These are phyloP conservation scores for Lentinula guzmanii DNA, from an alignment of 768 basidiomycete genomes.

Conservation along the genomic window DNA sequence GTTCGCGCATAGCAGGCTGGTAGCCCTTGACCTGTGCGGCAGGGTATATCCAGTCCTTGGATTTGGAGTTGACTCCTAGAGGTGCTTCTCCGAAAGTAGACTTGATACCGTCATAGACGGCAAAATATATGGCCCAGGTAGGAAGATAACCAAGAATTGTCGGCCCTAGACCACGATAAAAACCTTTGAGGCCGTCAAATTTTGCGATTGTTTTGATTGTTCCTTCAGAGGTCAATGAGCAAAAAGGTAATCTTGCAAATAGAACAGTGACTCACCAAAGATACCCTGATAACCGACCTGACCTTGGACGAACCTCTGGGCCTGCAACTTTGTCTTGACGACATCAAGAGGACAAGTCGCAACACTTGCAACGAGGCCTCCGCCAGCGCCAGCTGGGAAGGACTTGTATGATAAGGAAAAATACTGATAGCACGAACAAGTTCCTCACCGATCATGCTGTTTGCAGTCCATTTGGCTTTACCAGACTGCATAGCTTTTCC, in stretches of 20 bases:
- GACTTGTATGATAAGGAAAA: constrained; percentile 6
- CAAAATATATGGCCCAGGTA: constrained; percentile 99
- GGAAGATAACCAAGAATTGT: constrained; percentile 96
- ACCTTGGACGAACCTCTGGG: constrained; percentile 71
- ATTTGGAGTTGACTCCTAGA: constrained; percentile 25
- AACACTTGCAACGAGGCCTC: constrained; percentile 87
- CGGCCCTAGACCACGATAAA: constrained; percentile 96
- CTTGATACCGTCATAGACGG: constrained; percentile 96
- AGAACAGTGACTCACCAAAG: constrained; percentile 41
- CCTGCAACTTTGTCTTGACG: constrained; percentile 95
- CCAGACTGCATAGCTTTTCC: constrained; percentile 62
- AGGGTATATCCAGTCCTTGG: constrained; percentile 57
- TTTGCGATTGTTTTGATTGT: constrained; percentile 51
- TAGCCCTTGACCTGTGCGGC: constrained; percentile 84
- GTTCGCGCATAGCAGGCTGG: constrained; percentile 73
- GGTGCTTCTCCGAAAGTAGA: constrained; percentile 67
- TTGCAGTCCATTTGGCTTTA: constrained; percentile 59
- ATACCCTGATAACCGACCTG: constrained; percentile 75
- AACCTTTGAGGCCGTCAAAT: constrained; percentile 75
- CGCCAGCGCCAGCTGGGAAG: constrained; percentile 81
- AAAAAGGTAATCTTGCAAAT: not conserved
- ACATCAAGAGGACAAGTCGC: constrained; percentile 98
- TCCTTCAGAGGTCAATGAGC: constrained; percentile 29
- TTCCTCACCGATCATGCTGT: constrained; percentile 76
- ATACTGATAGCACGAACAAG: constrained; percentile 7